Base-by-base conservation (phyloP, 495 filamentous ascomycete genomes). In the Aspergillus bertholletiae region DNA sequence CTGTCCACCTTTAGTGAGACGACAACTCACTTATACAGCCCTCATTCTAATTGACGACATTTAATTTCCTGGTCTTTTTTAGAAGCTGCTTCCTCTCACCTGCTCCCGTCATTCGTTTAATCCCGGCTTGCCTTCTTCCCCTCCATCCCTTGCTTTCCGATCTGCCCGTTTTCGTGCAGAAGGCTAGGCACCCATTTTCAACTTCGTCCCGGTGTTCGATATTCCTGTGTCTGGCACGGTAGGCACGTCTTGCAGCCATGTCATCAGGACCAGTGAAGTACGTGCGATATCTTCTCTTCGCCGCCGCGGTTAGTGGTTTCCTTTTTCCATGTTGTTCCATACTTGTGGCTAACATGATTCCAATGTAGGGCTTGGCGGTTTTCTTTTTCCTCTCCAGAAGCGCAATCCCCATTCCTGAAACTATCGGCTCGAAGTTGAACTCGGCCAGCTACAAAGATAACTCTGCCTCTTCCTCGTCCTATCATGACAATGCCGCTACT, bases 261-360 rank as follows among this genome's bases (percentile, higher is more conserved):
- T 82, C 85, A 59, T 74, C 84, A 35, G 78, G 84, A 54, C 82
- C 80, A 46, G 80, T 80, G 56, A 83, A 84, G 72, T 88, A 88
- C 69, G 67, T 93, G 67, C 90, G 95, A 68, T 97, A 97, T 74
- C 84, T 96, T 59, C 73, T 96, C 54, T 83, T 97, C 61, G 87
- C 91, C 53, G 83, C 90, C 64, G 84, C 95, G 60, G 94, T 97
- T 75, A 67, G 89, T 77, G 43, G 46, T n/a, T n/a, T 8, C 28
- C 28, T 8, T 3, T 23, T 13, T 28, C 13, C 26, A 34, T 21
- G 43, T 4, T 20, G 12, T 23, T 26, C 17, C 20, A 20, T 22
- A 18, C 41, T 8, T 9, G 13, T 53, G 5, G 18, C 18, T 23
- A 5, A 51, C 24, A 8, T 17, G 20, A 27, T 35, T 8, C 12